Evolutionary conservation across 139 green algal genomes (phyloP).

Genomic region (Chlorella sp.): DNA sequence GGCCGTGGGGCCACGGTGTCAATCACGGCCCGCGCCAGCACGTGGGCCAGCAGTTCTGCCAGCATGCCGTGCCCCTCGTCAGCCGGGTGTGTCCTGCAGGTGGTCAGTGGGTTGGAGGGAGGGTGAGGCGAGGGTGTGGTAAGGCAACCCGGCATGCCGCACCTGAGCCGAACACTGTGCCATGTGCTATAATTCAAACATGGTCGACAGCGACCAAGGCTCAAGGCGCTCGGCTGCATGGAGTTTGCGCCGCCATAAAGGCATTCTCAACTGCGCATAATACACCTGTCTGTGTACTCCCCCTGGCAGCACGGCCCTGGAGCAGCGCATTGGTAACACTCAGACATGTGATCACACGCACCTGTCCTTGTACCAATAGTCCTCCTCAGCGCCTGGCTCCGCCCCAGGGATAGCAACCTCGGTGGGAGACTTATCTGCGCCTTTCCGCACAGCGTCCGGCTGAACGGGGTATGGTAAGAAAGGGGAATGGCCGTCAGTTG

Average conservation of each 20-base stretch:
- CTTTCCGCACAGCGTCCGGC: slow-evolving; percentile 1
- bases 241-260: too few species aligned
- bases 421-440: background rate
- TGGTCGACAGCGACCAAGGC: too few species aligned
- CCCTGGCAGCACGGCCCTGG: background rate
- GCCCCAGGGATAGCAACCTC: slow-evolving; percentile 4
- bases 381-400: background rate
- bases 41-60: slow-evolving; percentile 14
- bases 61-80: slow-evolving; percentile 31
- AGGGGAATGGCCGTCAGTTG: background rate
- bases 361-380: slow-evolving; percentile 25
- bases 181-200: too few species aligned
- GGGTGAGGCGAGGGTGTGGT: background rate
- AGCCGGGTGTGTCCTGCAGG: slow-evolving; percentile 16
- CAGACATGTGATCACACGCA: background rate
- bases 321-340: background rate
- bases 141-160: background rate
- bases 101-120: too few species aligned
- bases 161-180: too few species aligned
- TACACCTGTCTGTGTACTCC: background rate
- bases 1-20: slow-evolving; percentile 6
- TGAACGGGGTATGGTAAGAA: background rate
- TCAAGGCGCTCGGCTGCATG: too few species aligned
- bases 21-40: background rate
- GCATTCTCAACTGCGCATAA: too few species aligned